These are phyloP conservation scores for Canna indica DNA, from an alignment of 176 grass and related monocot genomes.

Conservation along the genomic window DNA sequence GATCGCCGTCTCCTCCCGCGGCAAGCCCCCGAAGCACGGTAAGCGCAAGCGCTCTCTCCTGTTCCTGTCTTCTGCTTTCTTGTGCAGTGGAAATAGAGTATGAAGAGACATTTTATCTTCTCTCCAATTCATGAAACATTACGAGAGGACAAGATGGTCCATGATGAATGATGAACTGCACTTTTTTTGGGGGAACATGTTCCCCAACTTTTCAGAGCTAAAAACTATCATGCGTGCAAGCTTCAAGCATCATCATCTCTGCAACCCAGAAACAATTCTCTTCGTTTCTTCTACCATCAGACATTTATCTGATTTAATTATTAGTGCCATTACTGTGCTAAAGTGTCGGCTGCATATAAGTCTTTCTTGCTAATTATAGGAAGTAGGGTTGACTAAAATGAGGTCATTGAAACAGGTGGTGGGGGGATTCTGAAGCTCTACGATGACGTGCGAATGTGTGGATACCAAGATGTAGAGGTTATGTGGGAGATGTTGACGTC, in stretches of 20 bases:
- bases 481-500: conserved; percentile 83
- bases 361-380: neutral
- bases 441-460: conserved; percentile 82
- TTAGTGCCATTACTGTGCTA: too few relatives aligned
- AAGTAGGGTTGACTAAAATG: too few relatives aligned
- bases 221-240: neutral
- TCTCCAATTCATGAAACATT: too few relatives aligned
- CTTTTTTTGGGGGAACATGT: neutral
- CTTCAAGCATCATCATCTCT: too few relatives aligned
- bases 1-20: conserved; percentile 78
- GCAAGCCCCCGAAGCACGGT: conserved; percentile 49
- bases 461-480: conserved; percentile 80
- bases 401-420: conserved; percentile 34
- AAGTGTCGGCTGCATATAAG: too few relatives aligned
- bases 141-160: neutral
- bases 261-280: too few relatives aligned
- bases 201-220: neutral
- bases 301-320: too few relatives aligned
- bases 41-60: neutral
- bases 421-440: conserved; percentile 55
- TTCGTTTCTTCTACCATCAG: too few relatives aligned
- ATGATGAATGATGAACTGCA: neutral
- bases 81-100: neutral
- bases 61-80: neutral
- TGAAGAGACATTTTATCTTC: too few relatives aligned